Percentiles rank a stretch among this genome's conserved stretches.
These are phyloP conservation scores for Volvariella surrecta DNA, from an alignment of 1,284 basidiomycete species.

Conservation along the genomic window DNA sequence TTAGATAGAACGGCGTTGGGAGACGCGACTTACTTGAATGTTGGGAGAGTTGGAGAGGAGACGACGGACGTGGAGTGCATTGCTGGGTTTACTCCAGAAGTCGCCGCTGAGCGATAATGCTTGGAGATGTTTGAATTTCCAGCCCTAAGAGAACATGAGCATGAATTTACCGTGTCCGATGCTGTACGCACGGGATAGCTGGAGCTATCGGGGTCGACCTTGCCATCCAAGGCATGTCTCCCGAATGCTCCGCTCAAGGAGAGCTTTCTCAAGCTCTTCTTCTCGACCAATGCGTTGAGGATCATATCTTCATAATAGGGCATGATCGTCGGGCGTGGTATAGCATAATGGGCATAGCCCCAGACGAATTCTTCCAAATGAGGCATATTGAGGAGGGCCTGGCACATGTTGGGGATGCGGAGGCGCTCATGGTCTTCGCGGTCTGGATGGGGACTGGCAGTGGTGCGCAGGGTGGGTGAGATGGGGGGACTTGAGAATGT, in stretches of 20 bases:
- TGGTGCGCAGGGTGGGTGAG: too few species aligned
- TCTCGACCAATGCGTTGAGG: slow-evolving; percentile 18
- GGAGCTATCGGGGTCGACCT: slow-evolving; percentile 17
- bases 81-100: slow-evolving; percentile 26
- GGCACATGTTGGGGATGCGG: slow-evolving; percentile 32
- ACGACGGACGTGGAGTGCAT: slow-evolving; percentile 22
- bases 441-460: too few species aligned
- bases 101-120: slow-evolving; percentile 28
- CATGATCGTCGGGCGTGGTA: slow-evolving; percentile 22
- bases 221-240: slow-evolving; percentile 20
- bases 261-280: slow-evolving; percentile 22
- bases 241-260: slow-evolving; percentile 29
- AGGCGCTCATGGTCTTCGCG: too few species aligned
- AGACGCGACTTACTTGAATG: slow-evolving; percentile 24
- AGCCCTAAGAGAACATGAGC: slow-evolving; percentile 19
- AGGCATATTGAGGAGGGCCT: slow-evolving; percentile 30
- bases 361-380: slow-evolving; percentile 31
- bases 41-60: slow-evolving; percentile 27
- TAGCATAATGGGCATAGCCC: slow-evolving; percentile 9
- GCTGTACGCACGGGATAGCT: slow-evolving; percentile 25
- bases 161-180: background rate
- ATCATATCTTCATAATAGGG: slow-evolving; percentile 27
- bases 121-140: slow-evolving; percentile 29
- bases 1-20: background rate
- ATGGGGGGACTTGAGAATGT: too few species aligned